phyloP scores from a whole-genome alignment of 352 stramenopile genomes.

The Globisporangium uncinulatum region DNA sequence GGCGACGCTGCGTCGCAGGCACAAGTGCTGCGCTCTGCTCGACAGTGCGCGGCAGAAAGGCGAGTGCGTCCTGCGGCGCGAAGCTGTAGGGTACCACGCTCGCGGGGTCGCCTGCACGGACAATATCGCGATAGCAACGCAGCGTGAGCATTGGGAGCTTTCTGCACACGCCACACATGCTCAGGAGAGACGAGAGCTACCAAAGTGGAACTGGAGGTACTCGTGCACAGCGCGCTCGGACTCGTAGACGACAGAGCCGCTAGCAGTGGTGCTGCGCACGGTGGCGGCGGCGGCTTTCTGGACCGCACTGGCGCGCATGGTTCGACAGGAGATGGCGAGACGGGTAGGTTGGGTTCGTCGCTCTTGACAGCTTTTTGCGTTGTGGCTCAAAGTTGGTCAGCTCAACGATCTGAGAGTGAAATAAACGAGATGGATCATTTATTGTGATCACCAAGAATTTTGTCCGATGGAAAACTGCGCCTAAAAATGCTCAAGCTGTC shows the following conservation, averaged over 20 bases:
- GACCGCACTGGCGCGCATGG: slow-evolving; percentile 4
- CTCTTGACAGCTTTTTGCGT: no score
- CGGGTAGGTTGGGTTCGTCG: no score
- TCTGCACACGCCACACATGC: no score
- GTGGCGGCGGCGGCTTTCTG: slow-evolving; percentile 9
- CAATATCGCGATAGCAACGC: not conserved
- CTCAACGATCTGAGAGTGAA: no score
- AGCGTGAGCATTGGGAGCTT: no score
- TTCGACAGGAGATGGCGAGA: not conserved
- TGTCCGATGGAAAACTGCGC: no score
- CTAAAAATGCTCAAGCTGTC: no score
- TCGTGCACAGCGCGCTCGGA: slow-evolving; percentile 83
- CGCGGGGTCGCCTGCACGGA: slow-evolving; percentile 41
- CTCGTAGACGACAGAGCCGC: slow-evolving; percentile 85
- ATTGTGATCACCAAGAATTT: no score
- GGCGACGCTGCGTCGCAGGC: slow-evolving; percentile 40
- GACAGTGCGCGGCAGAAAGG: slow-evolving; percentile 84
- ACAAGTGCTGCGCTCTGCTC: slow-evolving; percentile 63
- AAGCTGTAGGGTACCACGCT: slow-evolving; percentile 67
- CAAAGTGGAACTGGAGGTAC: slow-evolving; percentile 91
- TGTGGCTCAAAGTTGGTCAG: no score
- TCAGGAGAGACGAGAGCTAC: slow-evolving; percentile 18
- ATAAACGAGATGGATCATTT: no score
- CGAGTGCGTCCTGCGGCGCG: slow-evolving; percentile 71
- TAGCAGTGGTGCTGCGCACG: slow-evolving; percentile 84